Evolutionary conservation across 805 yeast species (phyloP).

Genomic region (Yarrowia alimentaria): DNA sequence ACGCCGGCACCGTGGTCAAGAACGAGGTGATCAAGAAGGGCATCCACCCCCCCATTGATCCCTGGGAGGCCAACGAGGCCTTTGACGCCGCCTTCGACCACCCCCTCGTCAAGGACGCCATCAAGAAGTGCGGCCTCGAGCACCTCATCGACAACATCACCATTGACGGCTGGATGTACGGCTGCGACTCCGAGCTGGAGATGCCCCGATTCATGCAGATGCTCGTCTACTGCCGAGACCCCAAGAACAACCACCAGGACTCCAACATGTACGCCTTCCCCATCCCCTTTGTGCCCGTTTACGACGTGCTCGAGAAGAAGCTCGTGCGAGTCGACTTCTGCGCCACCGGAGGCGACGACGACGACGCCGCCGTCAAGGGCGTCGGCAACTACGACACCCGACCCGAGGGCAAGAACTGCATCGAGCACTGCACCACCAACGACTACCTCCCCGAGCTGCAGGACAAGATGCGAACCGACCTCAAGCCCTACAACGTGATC

Average conservation of each 20-base stretch:
- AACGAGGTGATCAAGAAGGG: conserved; percentile 58
- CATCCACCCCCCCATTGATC: conserved; percentile 67
- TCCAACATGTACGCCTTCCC: conserved; percentile 56
- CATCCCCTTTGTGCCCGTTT: conserved; percentile 72
- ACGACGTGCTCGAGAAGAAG: conserved; percentile 58
- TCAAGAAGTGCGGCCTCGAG: conserved; percentile 55
- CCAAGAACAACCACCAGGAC: conserved; percentile 44
- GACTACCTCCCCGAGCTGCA: conserved; percentile 42
- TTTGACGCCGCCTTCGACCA: conserved; percentile 52
- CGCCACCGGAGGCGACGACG: conserved; percentile 70
- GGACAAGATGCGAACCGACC: conserved; percentile 45
- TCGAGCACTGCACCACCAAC: conserved; percentile 69
- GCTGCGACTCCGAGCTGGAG: conserved; percentile 58
- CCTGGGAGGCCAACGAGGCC: conserved; percentile 58
- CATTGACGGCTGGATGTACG: conserved; percentile 84
- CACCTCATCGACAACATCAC: conserved; percentile 43
- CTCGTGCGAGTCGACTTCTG: conserved; percentile 71
- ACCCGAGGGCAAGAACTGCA: conserved; percentile 59
- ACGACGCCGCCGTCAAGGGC: conserved; percentile 48
- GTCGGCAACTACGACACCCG: conserved; percentile 42
- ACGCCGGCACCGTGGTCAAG: conserved; percentile 60
- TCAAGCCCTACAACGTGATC: conserved; percentile 74
- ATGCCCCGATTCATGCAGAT: conserved; percentile 53
- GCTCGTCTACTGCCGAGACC: conserved; percentile 74
- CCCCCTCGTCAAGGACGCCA: conserved; percentile 61